Evolutionary conservation across 768 basidiomycete species (phyloP).

Genomic region (Podaxis carcinomalis): DNA sequence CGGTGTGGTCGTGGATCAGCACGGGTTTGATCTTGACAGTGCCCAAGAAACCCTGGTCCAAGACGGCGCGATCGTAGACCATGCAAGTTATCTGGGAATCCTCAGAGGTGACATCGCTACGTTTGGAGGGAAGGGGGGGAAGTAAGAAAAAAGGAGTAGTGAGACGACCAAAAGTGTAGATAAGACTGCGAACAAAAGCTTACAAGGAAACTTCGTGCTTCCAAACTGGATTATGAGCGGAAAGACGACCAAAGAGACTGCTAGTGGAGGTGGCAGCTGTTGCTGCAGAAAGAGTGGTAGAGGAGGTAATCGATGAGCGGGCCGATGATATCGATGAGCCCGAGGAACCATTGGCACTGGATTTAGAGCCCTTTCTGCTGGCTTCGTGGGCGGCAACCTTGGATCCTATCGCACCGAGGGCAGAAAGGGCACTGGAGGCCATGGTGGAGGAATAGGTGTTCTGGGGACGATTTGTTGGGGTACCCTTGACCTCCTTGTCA

Average conservation of each 20-base stretch:
- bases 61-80: conserved; percentile 84
- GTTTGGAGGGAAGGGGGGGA: background rate
- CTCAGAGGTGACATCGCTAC: conserved; percentile 90
- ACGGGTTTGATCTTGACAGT: conserved; percentile 88
- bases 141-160: background rate
- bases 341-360: conserved; percentile 40
- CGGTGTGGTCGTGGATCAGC: conserved; percentile 87
- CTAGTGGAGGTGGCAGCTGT: conserved; percentile 23
- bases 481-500: conserved; percentile 87
- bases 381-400: conserved; percentile 36
- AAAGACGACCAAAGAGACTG: conserved; percentile 60
- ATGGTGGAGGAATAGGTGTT: conserved; percentile 22
- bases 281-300: conserved; percentile 14
- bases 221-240: conserved; percentile 92
- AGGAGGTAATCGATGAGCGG: conserved; percentile 25
- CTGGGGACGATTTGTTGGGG: conserved; percentile 50
- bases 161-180: background rate
- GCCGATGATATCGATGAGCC: conserved; percentile 31
- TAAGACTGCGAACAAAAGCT: conserved; percentile 26
- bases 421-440: conserved; percentile 60
- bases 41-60: conserved; percentile 87
- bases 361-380: conserved; percentile 35
- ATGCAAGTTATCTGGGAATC: conserved; percentile 80
- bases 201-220: conserved; percentile 99
- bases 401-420: conserved; percentile 58